A percentile compares a stretch with the other conserved stretches of the same genome.
Conservation (phyloP, 2,329 filamentous ascomycete genomes). For the Botryotinia narcissicola region DNA sequence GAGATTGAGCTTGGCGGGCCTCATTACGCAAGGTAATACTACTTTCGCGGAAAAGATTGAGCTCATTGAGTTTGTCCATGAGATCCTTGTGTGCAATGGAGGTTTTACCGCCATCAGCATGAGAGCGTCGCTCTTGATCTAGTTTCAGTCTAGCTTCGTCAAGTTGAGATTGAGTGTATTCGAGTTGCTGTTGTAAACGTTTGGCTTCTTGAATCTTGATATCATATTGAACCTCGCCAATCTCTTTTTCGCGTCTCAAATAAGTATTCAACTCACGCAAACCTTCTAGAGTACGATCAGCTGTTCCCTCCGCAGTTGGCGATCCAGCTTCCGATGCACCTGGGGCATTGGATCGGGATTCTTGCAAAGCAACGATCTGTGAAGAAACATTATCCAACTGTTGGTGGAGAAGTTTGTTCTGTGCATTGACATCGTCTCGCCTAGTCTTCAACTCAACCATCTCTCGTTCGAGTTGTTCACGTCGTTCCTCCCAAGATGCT, state of each 20-base stretch:
- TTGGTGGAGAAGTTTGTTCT: constrained; percentile 87
- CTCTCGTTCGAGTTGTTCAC: constrained; percentile 79
- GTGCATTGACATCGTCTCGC: constrained; percentile 78
- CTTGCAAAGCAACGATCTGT: constrained; percentile 78
- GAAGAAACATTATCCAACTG: constrained; percentile 80
- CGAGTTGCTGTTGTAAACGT: constrained; percentile 83
- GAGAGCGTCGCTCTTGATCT: constrained; percentile 78
- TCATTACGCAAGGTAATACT: constrained; percentile 88
- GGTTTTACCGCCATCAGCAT: constrained; percentile 69
- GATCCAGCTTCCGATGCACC: constrained; percentile 50
- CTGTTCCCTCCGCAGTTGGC: constrained; percentile 42
- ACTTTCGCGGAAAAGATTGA: constrained; percentile 95
- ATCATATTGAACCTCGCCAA: constrained; percentile 93
- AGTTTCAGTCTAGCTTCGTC: constrained; percentile 87
- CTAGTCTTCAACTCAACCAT: constrained; percentile 73
- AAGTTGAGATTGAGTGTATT: constrained; percentile 81
- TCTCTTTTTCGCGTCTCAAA: constrained; percentile 92
- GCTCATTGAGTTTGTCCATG: constrained; percentile 90
- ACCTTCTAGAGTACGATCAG: constrained; percentile 65
- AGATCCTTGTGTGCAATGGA: constrained; percentile 83
- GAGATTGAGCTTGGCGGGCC: constrained; percentile 72
- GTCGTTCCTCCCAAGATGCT: constrained; percentile 81
- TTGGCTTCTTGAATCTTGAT: constrained; percentile 85
- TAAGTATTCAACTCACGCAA: constrained; percentile 90
- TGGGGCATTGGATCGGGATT: constrained; percentile 61